These are phyloP conservation scores for Sanghuangporus baumii DNA, from an alignment of 1,284 basidiomycete species.

Conservation along the genomic window DNA sequence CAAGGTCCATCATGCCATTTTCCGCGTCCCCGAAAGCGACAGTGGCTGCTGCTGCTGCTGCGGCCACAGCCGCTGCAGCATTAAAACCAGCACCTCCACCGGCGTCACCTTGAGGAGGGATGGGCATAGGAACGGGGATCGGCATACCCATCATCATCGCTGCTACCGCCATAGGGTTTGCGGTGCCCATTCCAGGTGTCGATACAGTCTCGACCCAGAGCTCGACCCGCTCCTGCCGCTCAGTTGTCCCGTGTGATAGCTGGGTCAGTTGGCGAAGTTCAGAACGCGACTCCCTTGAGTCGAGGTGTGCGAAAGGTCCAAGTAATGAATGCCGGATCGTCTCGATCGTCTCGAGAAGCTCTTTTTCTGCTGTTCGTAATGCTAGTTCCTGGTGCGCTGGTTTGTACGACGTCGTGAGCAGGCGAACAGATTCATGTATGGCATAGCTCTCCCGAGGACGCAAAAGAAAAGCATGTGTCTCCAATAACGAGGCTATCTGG, in stretches of 20 bases:
- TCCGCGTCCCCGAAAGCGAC: slow-evolving; percentile 38
- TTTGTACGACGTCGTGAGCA: slow-evolving; percentile 29
- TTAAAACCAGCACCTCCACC: not conserved
- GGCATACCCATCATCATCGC: slow-evolving; percentile 67
- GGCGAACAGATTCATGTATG: slow-evolving; percentile 40
- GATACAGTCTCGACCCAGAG: slow-evolving; percentile 47
- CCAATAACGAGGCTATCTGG: slow-evolving; percentile 37
- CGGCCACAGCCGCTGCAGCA: no score
- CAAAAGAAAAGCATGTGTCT: slow-evolving; percentile 44
- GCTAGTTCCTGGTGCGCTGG: slow-evolving; percentile 29
- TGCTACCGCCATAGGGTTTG: slow-evolving; percentile 54
- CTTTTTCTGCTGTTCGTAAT: slow-evolving; percentile 42
- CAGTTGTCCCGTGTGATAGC: slow-evolving; percentile 31
- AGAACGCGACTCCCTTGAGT: slow-evolving; percentile 32
- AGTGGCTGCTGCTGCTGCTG: slow-evolving; percentile 25
- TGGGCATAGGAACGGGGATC: not conserved
- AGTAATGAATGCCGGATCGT: slow-evolving; percentile 38
- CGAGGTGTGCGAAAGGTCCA: slow-evolving; percentile 42
- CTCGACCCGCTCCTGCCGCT: slow-evolving; percentile 41
- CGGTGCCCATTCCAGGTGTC: slow-evolving; percentile 32
- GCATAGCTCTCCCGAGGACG: slow-evolving; percentile 46
- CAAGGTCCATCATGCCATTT: slow-evolving; percentile 41
- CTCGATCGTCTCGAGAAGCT: slow-evolving; percentile 41
- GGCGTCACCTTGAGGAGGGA: not conserved
- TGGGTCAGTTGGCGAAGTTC: slow-evolving; percentile 34